A percentile compares a stretch with the other conserved stretches of the same genome.
These are phyloP conservation scores for Colletotrichum orbiculare DNA, from an alignment of 2,329 filamentous ascomycete species.

Conservation along the genomic window DNA sequence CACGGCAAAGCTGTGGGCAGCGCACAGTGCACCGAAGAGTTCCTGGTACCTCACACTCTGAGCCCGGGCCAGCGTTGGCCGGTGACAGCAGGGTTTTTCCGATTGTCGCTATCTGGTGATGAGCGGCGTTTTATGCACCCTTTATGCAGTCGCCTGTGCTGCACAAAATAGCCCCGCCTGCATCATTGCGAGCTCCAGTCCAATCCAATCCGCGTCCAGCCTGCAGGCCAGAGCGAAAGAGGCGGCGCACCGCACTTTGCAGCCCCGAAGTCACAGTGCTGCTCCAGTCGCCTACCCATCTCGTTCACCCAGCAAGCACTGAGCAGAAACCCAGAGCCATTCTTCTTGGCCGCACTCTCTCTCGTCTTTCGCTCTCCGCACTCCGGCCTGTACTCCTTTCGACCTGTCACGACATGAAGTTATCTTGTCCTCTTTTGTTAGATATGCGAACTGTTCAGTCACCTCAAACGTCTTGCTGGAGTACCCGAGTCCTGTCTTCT, in stretches of 20 bases:
- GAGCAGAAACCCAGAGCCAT: conserved; percentile 18
- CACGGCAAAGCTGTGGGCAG: conserved; percentile 9
- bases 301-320: conserved; percentile 16
- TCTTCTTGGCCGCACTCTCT: conserved; percentile 33
- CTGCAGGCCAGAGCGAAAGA: conserved; percentile 32
- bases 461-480: conserved; percentile 31
- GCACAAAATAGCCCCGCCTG: conserved; percentile 25
- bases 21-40: conserved; percentile 17
- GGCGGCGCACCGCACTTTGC: conserved; percentile 34
- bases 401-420: conserved; percentile 36
- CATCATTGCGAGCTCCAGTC: conserved; percentile 13
- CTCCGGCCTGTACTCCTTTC: conserved; percentile 27
- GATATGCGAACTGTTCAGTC: conserved; percentile 38
- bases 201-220: conserved; percentile 20
- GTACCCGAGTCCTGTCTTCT: conserved; percentile 35
- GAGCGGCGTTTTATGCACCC: conserved; percentile 3
- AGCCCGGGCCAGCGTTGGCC: not conserved
- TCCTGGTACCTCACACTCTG: not conserved
- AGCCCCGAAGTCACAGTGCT: conserved; percentile 24
- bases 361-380: conserved; percentile 32
- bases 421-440: conserved; percentile 30
- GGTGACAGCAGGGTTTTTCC: conserved; percentile 26
- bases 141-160: conserved; percentile 20
- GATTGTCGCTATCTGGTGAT: not conserved
- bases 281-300: conserved; percentile 30